phyloP scores from a whole-genome alignment of 1,139 yeast species.

The Lipomyces yarrowii region DNA sequence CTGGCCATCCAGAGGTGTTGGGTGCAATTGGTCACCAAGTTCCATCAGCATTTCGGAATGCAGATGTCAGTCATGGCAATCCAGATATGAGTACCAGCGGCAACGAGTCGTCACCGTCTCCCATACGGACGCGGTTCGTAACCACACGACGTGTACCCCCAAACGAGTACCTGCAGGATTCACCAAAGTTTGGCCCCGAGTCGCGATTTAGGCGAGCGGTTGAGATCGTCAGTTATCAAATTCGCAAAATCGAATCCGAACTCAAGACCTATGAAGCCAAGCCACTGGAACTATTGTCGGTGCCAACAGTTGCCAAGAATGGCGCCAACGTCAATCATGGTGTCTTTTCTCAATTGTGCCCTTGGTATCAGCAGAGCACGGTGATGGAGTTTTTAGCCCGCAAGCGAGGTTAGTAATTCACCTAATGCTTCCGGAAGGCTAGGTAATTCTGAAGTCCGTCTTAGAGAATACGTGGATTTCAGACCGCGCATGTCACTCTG shows the following conservation, averaged over 20 bases:
- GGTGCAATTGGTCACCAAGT: not conserved
- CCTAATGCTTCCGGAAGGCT: not conserved
- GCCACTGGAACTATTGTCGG: not conserved
- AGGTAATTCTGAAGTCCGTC: not conserved
- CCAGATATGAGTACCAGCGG: not conserved
- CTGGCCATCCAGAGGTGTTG: not conserved
- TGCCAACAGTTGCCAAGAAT: not conserved
- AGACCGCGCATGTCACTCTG: not conserved
- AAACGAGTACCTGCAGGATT: not conserved
- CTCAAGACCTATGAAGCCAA: not conserved
- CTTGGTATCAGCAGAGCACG: not conserved
- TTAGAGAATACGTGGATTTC: not conserved
- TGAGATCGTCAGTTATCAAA: not conserved
- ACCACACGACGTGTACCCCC: not conserved
- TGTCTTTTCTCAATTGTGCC: not conserved
- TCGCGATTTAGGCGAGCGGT: not conserved
- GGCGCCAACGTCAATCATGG: not conserved
- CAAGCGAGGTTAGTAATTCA: not conserved
- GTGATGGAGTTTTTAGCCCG: not conserved
- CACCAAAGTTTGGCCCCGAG: not conserved
- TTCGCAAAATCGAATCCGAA: not conserved
- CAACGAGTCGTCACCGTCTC: not conserved
- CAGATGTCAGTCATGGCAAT: not conserved
- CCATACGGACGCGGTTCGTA: not conserved
- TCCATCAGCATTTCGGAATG: not conserved